Conservation (phyloP, 2,329 filamentous ascomycete genomes). For the Mariannaea sp. region DNA sequence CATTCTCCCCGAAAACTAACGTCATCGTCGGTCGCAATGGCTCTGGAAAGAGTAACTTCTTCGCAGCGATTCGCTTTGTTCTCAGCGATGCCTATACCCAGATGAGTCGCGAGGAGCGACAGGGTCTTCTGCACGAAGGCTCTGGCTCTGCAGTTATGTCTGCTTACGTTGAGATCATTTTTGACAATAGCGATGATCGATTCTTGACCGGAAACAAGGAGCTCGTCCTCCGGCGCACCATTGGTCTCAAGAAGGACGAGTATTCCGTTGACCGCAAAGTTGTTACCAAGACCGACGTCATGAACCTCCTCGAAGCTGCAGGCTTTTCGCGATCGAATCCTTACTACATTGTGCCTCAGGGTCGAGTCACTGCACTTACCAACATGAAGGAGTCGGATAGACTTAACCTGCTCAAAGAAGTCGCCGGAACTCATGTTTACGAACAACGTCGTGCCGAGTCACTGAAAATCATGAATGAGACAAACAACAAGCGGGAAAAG, state of each 20-base stretch:
- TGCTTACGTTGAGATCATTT: slow-evolving; percentile 98
- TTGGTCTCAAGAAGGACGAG: slow-evolving; percentile 97
- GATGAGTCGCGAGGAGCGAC: slow-evolving; percentile 93
- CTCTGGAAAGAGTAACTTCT: slow-evolving; percentile 99
- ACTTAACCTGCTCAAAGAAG: slow-evolving; percentile 89
- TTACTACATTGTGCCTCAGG: slow-evolving; percentile 98
- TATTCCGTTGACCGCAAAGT: slow-evolving; percentile 98
- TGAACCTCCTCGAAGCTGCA: slow-evolving; percentile 92
- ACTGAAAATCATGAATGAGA: slow-evolving; percentile 95
- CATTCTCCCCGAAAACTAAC: slow-evolving; percentile 96
- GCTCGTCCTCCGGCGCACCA: slow-evolving; percentile 87
- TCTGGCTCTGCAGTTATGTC: slow-evolving; percentile 98
- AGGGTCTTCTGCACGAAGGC: slow-evolving; percentile 95
- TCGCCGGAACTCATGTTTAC: slow-evolving; percentile 97
- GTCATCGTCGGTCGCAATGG: slow-evolving; percentile 99
- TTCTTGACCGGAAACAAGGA: slow-evolving; percentile 94
- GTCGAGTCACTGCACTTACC: slow-evolving; percentile 90
- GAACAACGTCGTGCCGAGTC: slow-evolving; percentile 90
- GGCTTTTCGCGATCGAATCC: slow-evolving; percentile 97
- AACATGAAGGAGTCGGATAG: slow-evolving; percentile 98
- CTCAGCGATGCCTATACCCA: slow-evolving; percentile 97
- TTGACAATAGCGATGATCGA: slow-evolving; percentile 95
- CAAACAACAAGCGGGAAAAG: slow-evolving; percentile 90
- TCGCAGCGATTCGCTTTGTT: slow-evolving; percentile 97
- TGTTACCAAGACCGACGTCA: slow-evolving; percentile 90